phyloP scores from a whole-genome alignment of 2,329 filamentous ascomycete species.

The Exophiala viscosa region DNA sequence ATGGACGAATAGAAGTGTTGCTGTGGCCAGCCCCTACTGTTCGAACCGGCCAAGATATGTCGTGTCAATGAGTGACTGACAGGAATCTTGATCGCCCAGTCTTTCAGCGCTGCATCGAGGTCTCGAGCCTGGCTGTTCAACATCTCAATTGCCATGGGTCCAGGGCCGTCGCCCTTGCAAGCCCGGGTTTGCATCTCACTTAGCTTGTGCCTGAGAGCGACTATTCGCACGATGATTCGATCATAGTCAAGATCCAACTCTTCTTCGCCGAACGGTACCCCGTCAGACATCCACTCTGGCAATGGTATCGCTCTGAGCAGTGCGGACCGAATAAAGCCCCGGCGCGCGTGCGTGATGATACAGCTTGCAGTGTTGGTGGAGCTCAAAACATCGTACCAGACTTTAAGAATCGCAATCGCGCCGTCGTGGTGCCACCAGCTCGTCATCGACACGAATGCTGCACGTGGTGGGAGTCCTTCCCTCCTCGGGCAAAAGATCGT shows the following conservation, averaged over 20 bases:
- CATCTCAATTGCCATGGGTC: not conserved
- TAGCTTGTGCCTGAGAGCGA: slow-evolving; percentile 22
- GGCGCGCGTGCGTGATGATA: slow-evolving; percentile 30
- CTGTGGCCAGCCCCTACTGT: slow-evolving; percentile 7
- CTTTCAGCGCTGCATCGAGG: slow-evolving; percentile 7
- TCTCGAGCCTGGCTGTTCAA: slow-evolving; percentile 2
- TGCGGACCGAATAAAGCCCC: slow-evolving; percentile 27
- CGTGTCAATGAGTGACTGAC: not conserved
- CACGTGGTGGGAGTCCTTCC: not conserved
- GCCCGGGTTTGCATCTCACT: not conserved
- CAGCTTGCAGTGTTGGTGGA: slow-evolving; percentile 8
- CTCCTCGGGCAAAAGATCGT: not conserved
- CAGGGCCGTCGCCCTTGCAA: not conserved
- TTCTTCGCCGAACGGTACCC: slow-evolving; percentile 29
- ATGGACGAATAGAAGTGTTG: slow-evolving; percentile 24
- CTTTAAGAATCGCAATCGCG: slow-evolving; percentile 30
- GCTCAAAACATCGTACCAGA: slow-evolving; percentile 27
- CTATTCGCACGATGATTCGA: slow-evolving; percentile 25
- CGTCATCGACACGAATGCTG: not conserved
- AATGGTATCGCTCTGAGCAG: slow-evolving; percentile 27
- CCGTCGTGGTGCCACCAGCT: slow-evolving; percentile 39
- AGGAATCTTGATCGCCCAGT: slow-evolving; percentile 5
- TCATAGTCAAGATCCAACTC: slow-evolving; percentile 31
- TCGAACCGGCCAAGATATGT: slow-evolving; percentile 13
- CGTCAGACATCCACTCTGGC: slow-evolving; percentile 33